Evolutionary conservation across 2,329 filamentous ascomycete genomes (phyloP).

Genomic region (Neoascochyta sp.): DNA sequence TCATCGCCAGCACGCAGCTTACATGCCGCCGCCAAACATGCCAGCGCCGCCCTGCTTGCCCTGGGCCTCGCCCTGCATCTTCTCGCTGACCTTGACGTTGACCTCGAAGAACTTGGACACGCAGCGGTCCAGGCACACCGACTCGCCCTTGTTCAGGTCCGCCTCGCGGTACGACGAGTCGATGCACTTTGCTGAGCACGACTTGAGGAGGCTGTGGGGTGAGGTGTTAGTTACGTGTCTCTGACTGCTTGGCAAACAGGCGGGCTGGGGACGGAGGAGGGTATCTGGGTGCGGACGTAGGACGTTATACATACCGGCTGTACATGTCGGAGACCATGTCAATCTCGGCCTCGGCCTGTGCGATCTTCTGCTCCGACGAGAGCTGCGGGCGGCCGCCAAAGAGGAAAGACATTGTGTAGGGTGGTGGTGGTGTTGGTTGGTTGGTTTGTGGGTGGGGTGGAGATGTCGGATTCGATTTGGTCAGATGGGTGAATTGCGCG

Average conservation of each 20-base stretch:
- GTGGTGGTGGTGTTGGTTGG: neutral
- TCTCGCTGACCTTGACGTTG: constrained; percentile 94
- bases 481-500: too few relatives aligned
- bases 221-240: too few relatives aligned
- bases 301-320: constrained; percentile 68
- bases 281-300: neutral
- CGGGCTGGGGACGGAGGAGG: neutral
- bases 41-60: constrained; percentile 45
- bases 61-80: constrained; percentile 84
- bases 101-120: constrained; percentile 98
- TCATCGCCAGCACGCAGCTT: too few relatives aligned
- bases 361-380: constrained; percentile 94
- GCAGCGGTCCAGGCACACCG: constrained; percentile 96
- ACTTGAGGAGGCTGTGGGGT: constrained; percentile 67
- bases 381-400: constrained; percentile 71
- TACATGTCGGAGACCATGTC: constrained; percentile 98
- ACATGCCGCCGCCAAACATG: constrained; percentile 30
- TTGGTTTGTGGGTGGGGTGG: neutral
- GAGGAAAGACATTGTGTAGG: constrained; percentile 36
- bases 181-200: constrained; percentile 92
- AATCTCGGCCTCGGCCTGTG: constrained; percentile 92
- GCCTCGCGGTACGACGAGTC: constrained; percentile 88
- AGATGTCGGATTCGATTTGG: too few relatives aligned
- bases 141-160: constrained; percentile 98
- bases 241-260: neutral